Percentiles rank a stretch among this genome's conserved stretches.
phyloP scores from a whole-genome alignment of 2,329 filamentous ascomycete genomes.

The Pseudopithomyces maydicus region DNA sequence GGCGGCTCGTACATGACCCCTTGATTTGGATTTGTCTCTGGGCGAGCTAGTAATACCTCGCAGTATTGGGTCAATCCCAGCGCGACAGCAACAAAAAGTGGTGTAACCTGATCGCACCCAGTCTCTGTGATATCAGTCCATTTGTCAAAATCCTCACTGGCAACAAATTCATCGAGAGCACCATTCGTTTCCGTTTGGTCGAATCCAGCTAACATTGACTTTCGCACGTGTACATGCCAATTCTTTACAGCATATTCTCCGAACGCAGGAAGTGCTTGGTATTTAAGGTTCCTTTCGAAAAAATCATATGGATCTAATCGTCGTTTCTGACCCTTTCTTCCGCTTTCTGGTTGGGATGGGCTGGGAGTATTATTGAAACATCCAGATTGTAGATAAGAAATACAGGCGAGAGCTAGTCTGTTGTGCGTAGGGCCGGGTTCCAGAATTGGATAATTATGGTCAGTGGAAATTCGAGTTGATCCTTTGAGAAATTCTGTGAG shows the following conservation, averaged over 20 bases:
- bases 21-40: too few relatives aligned
- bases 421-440: constrained; percentile 12
- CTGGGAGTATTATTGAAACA: constrained; percentile 2
- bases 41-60: too few relatives aligned
- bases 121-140: background rate
- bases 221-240: background rate
- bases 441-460: constrained; percentile 12
- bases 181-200: background rate
- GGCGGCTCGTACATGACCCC: too few relatives aligned
- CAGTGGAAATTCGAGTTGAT: background rate
- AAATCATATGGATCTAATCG: background rate
- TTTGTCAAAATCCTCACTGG: background rate
- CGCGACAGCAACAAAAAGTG: too few relatives aligned
- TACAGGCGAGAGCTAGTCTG: constrained; percentile 15
- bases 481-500: constrained; percentile 53
- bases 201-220: background rate
- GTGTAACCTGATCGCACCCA: too few relatives aligned
- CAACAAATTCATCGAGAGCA: background rate
- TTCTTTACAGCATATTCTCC: background rate
- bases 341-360: background rate
- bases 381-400: constrained; percentile 18
- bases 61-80: too few relatives aligned
- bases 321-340: background rate
- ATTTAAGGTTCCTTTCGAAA: background rate
- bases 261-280: background rate